phyloP scores from a whole-genome alignment of 1,284 basidiomycete species.

The Fomitiporia mediterranea region DNA sequence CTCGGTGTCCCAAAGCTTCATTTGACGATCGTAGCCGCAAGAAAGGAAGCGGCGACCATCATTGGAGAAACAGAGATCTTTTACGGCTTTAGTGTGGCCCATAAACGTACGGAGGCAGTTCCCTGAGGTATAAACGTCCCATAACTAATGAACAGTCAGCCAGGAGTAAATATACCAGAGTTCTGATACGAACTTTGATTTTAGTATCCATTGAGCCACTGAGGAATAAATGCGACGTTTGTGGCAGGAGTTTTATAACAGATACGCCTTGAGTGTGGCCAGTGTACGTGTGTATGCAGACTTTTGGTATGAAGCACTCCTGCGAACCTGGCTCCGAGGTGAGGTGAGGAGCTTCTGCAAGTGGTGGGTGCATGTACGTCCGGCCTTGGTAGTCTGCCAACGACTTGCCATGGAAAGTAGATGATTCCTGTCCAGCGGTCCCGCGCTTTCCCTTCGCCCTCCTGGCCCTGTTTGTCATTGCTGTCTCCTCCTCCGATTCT shows the following conservation, averaged over 20 bases:
- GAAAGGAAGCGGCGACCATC: conserved; percentile 89
- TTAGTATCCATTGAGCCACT: conserved; percentile 98
- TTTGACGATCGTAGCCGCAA: conserved; percentile 91
- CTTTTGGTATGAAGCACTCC: conserved; percentile 92
- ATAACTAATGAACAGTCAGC: conserved; percentile 57
- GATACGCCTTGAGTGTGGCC: conserved; percentile 97
- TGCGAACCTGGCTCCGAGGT: conserved; percentile 78
- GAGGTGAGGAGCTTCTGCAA: conserved; percentile 75
- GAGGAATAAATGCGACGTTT: conserved; percentile 88
- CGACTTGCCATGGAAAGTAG: conserved; percentile 95
- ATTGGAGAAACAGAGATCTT: conserved; percentile 93
- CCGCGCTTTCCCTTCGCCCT: conserved; percentile 80
- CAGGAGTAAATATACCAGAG: conserved; percentile 5
- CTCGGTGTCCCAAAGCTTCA: conserved; percentile 99
- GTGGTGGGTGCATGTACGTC: conserved; percentile 95
- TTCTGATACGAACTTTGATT: conserved; percentile 71
- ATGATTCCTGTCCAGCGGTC: conserved; percentile 81
- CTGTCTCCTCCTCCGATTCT: conserved; percentile 62
- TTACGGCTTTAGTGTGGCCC: conserved; percentile 95
- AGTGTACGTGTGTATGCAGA: conserved; percentile 96
- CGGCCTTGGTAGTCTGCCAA: conserved; percentile 97
- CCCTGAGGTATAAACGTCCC: conserved; percentile 97
- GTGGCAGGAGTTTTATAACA: conserved; percentile 88
- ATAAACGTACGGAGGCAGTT: conserved; percentile 97
- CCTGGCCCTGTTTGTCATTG: conserved; percentile 42